Base-by-base conservation (phyloP, 148 eudicot species). In the Cornus florida region DNA sequence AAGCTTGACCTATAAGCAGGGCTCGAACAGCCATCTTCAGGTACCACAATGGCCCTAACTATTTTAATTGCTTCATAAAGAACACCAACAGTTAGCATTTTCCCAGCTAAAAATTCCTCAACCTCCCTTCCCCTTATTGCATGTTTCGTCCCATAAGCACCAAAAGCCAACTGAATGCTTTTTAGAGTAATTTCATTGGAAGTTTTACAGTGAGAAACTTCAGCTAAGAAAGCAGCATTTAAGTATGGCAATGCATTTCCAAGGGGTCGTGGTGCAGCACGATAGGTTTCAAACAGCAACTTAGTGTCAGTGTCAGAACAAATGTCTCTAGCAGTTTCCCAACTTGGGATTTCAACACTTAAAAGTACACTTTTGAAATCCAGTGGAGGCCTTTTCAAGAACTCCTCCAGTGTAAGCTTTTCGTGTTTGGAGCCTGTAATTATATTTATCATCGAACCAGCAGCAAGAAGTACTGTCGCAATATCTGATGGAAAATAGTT, bases 201-300 rank as follows among this genome's bases (percentile, higher is more conserved):
- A 83, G 75, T 57, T 75, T 85, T 71, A 66, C 7, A 32, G 4
- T 69, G 66, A 72, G 83, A 84, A 76, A 94, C 82, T 74, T 90
- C 84, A 83, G 95, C 95, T 75, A 91, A 74, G 83, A 96, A 93
- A 31, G 98, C 95, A 82, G 99, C 97, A 82, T 96, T 91, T 59
- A 96, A 70, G 78, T 90, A 93, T 7, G 98, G 72, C 76, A 96
- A 85, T 53, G 98, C 91, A 81, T 91, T 96, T 62, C 99, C 99
- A n/a, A 91, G 77, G 43, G 98, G 97, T 59, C 99, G 92, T 67
- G 95, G 92, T 56, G 99, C 80, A 74, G 99, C 97, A 77, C 99
- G 89, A 75, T 91, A 96, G 68, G 95, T 87, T 78, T 93, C 89
- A 84, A 92, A 96, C 67, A 88, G 33, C 76, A 92, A 77, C 75